These are phyloP conservation scores for Pilasporangium apinafurcum DNA, from an alignment of 352 stramenopile species.

Conservation along the genomic window DNA sequence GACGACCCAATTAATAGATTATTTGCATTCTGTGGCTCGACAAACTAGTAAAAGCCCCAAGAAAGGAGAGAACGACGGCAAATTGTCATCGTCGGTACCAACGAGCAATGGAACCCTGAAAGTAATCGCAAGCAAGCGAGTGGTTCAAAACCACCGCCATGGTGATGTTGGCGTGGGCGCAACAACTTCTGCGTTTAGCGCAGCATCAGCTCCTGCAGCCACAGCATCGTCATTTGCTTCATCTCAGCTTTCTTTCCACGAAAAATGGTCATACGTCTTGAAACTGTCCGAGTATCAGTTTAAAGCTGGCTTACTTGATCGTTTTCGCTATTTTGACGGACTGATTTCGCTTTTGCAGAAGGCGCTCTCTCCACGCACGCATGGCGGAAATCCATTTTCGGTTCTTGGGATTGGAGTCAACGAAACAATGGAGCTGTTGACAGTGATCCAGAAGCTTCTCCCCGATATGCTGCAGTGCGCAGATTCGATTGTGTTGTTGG, in stretches of 20 bases:
- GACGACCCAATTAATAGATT: constrained; percentile 78
- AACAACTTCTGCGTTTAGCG: background rate
- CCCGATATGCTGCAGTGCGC: constrained; percentile 58
- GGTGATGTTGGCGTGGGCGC: constrained; percentile 20
- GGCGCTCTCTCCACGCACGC: constrained; percentile 44
- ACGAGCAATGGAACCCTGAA: background rate
- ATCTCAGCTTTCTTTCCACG: constrained; percentile 37
- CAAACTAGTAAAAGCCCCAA: constrained; percentile 29
- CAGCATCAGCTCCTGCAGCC: constrained; percentile 1
- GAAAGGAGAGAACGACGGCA: constrained; percentile 8
- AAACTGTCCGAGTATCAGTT: constrained; percentile 83
- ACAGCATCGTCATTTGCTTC: constrained; percentile 6
- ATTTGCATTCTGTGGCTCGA: constrained; percentile 55
- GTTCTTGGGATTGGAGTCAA: constrained; percentile 63
- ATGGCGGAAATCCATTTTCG: constrained; percentile 20
- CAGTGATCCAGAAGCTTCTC: constrained; percentile 62
- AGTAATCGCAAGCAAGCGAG: too few species aligned
- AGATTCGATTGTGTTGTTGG: constrained; percentile 49
- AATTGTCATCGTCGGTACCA: background rate
- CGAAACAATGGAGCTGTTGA: constrained; percentile 68
- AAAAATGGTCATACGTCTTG: constrained; percentile 81
- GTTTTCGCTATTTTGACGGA: constrained; percentile 73
- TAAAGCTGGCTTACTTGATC: constrained; percentile 64
- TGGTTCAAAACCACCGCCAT: constrained; percentile 21
- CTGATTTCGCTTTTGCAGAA: constrained; percentile 79